A percentile compares a stretch with the other conserved stretches of the same genome.
Conservation (phyloP, 768 basidiomycete genomes). For the Xerocomellus chrysenteron region DNA sequence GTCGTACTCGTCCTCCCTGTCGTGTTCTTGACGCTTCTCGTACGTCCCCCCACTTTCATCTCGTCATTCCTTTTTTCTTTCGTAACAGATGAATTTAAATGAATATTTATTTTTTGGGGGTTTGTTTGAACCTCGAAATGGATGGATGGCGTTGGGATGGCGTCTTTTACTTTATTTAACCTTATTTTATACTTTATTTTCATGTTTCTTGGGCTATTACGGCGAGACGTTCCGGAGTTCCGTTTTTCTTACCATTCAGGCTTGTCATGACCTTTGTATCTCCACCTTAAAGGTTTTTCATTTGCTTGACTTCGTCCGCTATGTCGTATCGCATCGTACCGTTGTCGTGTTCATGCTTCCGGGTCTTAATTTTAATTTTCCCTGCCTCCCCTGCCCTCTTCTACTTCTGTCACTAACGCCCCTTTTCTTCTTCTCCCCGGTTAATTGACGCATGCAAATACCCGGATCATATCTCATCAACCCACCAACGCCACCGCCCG, state of each 20-base stretch:
- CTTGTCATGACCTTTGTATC: constrained; percentile 11
- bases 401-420: constrained; percentile 9
- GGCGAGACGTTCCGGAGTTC: constrained; percentile 14
- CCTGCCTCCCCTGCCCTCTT: not conserved
- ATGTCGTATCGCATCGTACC: not conserved
- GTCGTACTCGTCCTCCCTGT: constrained; percentile 47
- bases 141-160: constrained; percentile 1
- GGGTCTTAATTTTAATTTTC: not conserved
- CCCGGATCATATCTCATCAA: not conserved
- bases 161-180: constrained; percentile 4
- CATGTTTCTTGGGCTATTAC: not conserved
- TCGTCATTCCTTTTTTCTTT: constrained; percentile 7
- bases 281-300: constrained; percentile 3
- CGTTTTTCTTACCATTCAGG: not conserved
- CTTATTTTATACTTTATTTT: constrained; percentile 6
- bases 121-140: not conserved
- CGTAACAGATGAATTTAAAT: constrained; percentile 7
- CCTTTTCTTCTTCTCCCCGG: not conserved
- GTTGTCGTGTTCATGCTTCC: not conserved
- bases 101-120: not conserved
- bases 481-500: not conserved
- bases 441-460: not conserved
- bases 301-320: constrained; percentile 4
- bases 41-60: constrained; percentile 35
- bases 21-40: constrained; percentile 63